Evolutionary conservation across 345 rosid genomes (phyloP).

Genomic region (Geranium brycei): DNA sequence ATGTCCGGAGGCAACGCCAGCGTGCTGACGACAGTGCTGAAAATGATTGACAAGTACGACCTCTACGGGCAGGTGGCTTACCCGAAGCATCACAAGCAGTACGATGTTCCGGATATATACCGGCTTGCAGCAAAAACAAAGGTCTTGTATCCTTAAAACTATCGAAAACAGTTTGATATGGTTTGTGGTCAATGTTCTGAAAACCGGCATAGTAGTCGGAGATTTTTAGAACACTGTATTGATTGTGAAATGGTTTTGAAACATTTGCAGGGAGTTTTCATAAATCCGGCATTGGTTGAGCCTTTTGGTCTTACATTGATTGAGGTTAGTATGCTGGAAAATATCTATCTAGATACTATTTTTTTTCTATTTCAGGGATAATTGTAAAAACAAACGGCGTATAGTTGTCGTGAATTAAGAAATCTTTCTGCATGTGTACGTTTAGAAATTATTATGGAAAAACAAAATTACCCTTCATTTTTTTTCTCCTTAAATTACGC

Average conservation of each 20-base stretch:
- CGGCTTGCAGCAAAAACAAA: conserved; percentile 85
- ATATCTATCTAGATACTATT: too few relatives aligned
- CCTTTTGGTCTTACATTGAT: conserved; percentile 96
- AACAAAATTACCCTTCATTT: too few relatives aligned
- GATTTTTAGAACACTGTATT: too few relatives aligned
- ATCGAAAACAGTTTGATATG: conserved; percentile 1
- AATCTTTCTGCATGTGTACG: too few relatives aligned
- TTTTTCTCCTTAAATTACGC: too few relatives aligned
- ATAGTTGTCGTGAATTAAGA: too few relatives aligned
- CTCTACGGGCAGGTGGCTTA: conserved; percentile 87
- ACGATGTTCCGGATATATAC: conserved; percentile 91
- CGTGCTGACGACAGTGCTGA: conserved; percentile 69
- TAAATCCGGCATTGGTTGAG: conserved; percentile 91
- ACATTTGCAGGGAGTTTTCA: conserved; percentile 70
- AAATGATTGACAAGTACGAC: conserved; percentile 81
- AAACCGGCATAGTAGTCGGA: too few relatives aligned
- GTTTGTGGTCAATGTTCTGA: too few relatives aligned
- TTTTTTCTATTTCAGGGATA: too few relatives aligned
- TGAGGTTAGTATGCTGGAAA: conserved; percentile 78
- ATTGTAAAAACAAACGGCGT: too few relatives aligned
- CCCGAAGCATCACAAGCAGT: conserved; percentile 95
- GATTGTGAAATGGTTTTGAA: too few relatives aligned
- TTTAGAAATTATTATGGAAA: too few relatives aligned
- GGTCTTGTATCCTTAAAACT: conserved; percentile 22
- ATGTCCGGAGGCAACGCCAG: conserved; percentile 69